Evolutionary conservation across 2,329 filamentous ascomycete genomes (phyloP), one percentile per base, ranked within the genome.

Genomic region (Ophiocordyceps camponoti-floridani): DNA sequence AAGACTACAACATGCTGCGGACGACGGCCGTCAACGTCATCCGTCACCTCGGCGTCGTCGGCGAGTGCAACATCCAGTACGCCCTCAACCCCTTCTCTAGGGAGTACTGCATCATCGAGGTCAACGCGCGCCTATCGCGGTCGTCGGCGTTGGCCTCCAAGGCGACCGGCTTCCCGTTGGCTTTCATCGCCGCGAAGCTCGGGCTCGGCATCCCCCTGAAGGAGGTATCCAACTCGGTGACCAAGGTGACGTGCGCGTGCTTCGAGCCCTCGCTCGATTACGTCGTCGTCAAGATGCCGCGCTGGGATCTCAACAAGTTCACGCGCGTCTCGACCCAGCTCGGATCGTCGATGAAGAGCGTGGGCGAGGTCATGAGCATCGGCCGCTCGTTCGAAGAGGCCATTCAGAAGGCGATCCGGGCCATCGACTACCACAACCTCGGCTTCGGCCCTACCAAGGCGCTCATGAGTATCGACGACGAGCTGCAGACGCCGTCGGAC

Each of bases 261-360:
- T 98, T 98, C 62, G 91, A 98, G 68, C 91, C 91, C 23, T 96
- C 91, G 13, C 78, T 98, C 13, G 91, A 98, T 63, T 98, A 98
- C 60, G 85, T 93, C 44, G 91, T 96, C 16, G 89, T 96, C 54
- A 98, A 98, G 76, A 96, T 98, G 69, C 91, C 91, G 42, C 77
- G 91, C 54, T 98, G 91, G 91, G 91, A 98, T 66, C 66, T 98
- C 58, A 96, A 96, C 73, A 98, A 98, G 68, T 98, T 98, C 65
- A 94, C 85, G 27, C 80, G 91, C 52, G 91, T 96, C 19, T 96
- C 89, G 4, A 96, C 88, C 1, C 82, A 93, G 58, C 81, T 98
- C 23, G 89, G 88, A 28, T 96, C 91, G 3, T 94, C 89, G 12
- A 98, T 98, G 91, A 98, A 96, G 80, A 94, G 86, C 75, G 88